A percentile compares a stretch with the other conserved stretches of the same genome.
Conservation (phyloP, 768 basidiomycete species). For the Pisolithus orientalis region DNA sequence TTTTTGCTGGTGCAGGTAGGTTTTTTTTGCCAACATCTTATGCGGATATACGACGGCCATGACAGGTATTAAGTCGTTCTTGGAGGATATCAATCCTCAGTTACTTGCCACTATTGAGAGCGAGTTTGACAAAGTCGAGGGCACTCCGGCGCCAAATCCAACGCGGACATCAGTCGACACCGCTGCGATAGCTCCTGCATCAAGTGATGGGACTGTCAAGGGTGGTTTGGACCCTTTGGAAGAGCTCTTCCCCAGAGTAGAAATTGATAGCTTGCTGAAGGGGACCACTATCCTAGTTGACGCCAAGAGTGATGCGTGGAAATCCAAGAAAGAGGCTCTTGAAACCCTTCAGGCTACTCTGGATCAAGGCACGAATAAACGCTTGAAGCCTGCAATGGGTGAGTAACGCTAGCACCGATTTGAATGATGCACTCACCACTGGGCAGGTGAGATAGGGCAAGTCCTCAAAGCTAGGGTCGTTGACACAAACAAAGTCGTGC, state of each 20-base stretch:
- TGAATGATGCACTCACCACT: not conserved
- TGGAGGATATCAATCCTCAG: conserved; percentile 93
- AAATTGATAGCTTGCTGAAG: conserved; percentile 80
- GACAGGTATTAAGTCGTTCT: conserved; percentile 81
- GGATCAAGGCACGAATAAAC: conserved; percentile 88
- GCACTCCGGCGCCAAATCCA: conserved; percentile 69
- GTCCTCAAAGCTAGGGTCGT: conserved; percentile 82
- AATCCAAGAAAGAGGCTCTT: conserved; percentile 91
- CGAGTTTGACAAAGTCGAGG: conserved; percentile 92
- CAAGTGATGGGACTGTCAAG: conserved; percentile 36
- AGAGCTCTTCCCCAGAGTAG: conserved; percentile 92
- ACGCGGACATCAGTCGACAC: conserved; percentile 74
- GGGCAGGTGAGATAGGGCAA: conserved; percentile 80
- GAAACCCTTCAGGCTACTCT: conserved; percentile 78
- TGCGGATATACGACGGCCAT: conserved; percentile 7
- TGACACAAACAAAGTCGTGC: conserved; percentile 94
- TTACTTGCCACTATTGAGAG: conserved; percentile 81
- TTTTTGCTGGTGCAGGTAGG: conserved; percentile 86
- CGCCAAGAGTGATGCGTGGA: conserved; percentile 93
- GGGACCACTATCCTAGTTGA: conserved; percentile 79
- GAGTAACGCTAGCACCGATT: conserved; percentile 9
- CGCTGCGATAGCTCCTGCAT: conserved; percentile 39
- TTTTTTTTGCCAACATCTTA: conserved; percentile 3
- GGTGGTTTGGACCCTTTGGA: conserved; percentile 69
- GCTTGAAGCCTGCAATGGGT: conserved; percentile 89